Evolutionary conservation across 306 rosid species (phyloP).

Genomic region (Pueraria montana): DNA sequence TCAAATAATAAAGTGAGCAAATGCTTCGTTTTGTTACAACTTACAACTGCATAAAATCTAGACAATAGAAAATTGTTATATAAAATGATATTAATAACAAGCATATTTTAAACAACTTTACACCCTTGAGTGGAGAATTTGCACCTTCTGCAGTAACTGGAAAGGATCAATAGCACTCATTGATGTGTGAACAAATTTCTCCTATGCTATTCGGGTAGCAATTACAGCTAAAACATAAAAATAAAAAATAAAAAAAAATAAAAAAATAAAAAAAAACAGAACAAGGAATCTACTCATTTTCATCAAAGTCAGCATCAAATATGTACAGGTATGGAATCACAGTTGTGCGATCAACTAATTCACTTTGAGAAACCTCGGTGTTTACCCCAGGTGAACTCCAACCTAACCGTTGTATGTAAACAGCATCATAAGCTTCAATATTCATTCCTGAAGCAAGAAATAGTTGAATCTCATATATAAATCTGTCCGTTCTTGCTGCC

Average conservation of each 20-base stretch:
- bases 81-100: not conserved
- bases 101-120: not conserved
- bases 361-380: slow-evolving; percentile 57
- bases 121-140: not conserved
- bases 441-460: slow-evolving; percentile 93
- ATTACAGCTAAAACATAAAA: slow-evolving; percentile 24
- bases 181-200: not conserved
- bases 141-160: not conserved
- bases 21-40: slow-evolving; percentile 8
- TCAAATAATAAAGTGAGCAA: not conserved
- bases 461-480: slow-evolving; percentile 76
- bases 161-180: not conserved
- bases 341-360: slow-evolving; percentile 53
- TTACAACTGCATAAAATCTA: not conserved
- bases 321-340: slow-evolving; percentile 71
- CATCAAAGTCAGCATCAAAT: slow-evolving; percentile 76
- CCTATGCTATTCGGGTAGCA: not conserved
- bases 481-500: slow-evolving; percentile 70
- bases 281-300: slow-evolving; percentile 51
- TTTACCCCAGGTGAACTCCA: slow-evolving; percentile 70
- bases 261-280: not conserved
- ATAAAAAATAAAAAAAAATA: too few relatives aligned
- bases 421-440: slow-evolving; percentile 88
- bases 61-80: too few relatives aligned
- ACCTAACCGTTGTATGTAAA: slow-evolving; percentile 79